Conservation (phyloP, 2,329 filamentous ascomycete species). For the Thermoascus crustaceus region DNA sequence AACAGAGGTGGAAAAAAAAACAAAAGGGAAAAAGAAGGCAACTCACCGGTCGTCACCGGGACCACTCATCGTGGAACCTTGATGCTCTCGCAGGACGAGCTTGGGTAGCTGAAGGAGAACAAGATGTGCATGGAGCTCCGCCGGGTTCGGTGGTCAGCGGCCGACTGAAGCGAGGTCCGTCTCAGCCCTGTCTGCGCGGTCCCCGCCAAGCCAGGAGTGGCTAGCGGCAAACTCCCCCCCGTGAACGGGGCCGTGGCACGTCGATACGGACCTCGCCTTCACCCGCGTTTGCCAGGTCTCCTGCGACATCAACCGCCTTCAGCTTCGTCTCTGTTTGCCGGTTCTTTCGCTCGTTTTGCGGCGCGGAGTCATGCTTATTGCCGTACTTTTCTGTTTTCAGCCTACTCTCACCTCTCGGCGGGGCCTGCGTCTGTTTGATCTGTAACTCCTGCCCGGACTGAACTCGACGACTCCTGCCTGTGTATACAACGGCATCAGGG, state of each 20-base stretch:
- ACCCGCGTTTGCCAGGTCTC: not conserved
- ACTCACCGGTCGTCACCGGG: conserved; percentile 29
- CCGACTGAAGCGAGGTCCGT: not conserved
- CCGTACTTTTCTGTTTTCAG: not conserved
- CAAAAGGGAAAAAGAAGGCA: conserved; percentile 3
- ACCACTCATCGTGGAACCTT: conserved; percentile 26
- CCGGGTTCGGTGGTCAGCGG: not conserved
- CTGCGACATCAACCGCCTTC: not conserved
- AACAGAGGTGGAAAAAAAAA: conserved; percentile 5
- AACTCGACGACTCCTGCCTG: not conserved
- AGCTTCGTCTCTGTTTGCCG: not conserved
- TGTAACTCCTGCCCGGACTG: not conserved
- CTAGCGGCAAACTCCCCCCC: too few relatives aligned
- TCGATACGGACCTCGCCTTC: conserved; percentile 1
- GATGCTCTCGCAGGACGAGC: conserved; percentile 2
- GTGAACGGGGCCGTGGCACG: not conserved
- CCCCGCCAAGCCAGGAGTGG: not conserved
- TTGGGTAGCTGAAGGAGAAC: conserved; percentile 6
- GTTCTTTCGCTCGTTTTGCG: not conserved
- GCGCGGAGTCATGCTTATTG: not conserved
- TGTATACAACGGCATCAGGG: too few relatives aligned
- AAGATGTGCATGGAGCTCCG: conserved; percentile 2
- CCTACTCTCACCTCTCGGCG: not conserved
- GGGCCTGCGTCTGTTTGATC: not conserved
- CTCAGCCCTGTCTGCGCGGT: not conserved